phyloP scores from a whole-genome alignment of 306 rosid species.

The Trifolium repens region DNA sequence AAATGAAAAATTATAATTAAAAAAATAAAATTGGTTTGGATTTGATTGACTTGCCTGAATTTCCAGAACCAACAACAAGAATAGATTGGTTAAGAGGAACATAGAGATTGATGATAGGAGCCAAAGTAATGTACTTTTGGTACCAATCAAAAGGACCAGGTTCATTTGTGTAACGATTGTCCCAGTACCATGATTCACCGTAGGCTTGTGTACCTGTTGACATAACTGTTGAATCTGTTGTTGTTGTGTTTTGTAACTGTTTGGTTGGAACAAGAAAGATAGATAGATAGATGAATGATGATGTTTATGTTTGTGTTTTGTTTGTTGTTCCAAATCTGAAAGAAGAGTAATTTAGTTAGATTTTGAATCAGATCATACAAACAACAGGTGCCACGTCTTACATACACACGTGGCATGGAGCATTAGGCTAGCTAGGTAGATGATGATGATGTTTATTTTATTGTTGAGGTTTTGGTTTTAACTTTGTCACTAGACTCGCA shows the following conservation, averaged over 20 bases:
- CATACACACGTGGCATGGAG: background rate
- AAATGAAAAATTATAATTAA: background rate
- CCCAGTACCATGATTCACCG: conserved; percentile 92
- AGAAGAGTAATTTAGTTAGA: background rate
- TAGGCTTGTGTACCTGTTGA: conserved; percentile 68
- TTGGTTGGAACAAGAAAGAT: background rate
- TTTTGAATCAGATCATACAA: background rate
- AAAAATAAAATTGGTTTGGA: background rate
- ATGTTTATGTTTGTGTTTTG: background rate
- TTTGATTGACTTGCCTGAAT: conserved; percentile 55
- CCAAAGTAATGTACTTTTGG: conserved; percentile 71
- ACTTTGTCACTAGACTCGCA: no score
- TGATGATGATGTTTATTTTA: no score
- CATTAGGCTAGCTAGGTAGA: background rate
- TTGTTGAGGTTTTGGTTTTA: no score
- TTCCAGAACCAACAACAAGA: conserved; percentile 86
- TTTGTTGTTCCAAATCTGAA: background rate
- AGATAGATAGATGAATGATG: background rate
- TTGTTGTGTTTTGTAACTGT: background rate
- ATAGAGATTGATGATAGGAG: conserved; percentile 73
- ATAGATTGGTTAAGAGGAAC: conserved; percentile 48
- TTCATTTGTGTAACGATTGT: conserved; percentile 77
- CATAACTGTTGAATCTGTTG: conserved; percentile 29
- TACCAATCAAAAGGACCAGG: conserved; percentile 84
- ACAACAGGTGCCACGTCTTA: background rate